Base-by-base conservation (phyloP, 2,329 filamentous ascomycete species). In the Sclerotinia minor region DNA sequence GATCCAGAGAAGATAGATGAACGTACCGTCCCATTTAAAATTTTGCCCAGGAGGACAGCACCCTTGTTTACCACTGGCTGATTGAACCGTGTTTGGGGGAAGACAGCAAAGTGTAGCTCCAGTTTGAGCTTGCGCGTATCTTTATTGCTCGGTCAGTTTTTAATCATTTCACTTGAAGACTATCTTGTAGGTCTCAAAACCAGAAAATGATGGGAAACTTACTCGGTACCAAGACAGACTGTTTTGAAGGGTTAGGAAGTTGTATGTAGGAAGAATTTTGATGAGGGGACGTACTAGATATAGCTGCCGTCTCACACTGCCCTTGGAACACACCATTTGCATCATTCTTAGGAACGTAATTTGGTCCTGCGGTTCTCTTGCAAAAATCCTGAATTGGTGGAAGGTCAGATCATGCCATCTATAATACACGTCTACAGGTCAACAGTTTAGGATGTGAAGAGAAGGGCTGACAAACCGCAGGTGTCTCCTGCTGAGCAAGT, bases 221-320 rank as follows among this genome's bases (percentile, higher is more conserved):
- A 63, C 59, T 63, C 59, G 17, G 59, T 63, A 26, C 59, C 59
- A 50, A 63, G 59, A 38, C 59, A 63, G 24, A 63, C 59, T 50
- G 9, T 26, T 13, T 63, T 26, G 5, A 26, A 21, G 8, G 21
- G 32, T 63, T 63, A 63, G 59, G 26, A 21, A 13, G 5, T 8
- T 11, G 13, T 15, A 11, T 26, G 9, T 19, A 13, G 17, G 6
- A 5, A 26, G 59, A 26, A 13, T 9, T 13, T 21, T 9, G 29
- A 17, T 24, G 8, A 17, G 15, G 19, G 21, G n/a, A 41, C 59
- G 1, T 26, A 63, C 59, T 41, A n/a, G 29, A 26, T 63, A 63
- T 15, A 26, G 59, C 59, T 50, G 45, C 45, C 0, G 45, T 50
- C n/a, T 38, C 45, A 8, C 59, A 63, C 26, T 63, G 1, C 5